Conservation (phyloP, 768 basidiomycete genomes). For the Vararia minispora region DNA sequence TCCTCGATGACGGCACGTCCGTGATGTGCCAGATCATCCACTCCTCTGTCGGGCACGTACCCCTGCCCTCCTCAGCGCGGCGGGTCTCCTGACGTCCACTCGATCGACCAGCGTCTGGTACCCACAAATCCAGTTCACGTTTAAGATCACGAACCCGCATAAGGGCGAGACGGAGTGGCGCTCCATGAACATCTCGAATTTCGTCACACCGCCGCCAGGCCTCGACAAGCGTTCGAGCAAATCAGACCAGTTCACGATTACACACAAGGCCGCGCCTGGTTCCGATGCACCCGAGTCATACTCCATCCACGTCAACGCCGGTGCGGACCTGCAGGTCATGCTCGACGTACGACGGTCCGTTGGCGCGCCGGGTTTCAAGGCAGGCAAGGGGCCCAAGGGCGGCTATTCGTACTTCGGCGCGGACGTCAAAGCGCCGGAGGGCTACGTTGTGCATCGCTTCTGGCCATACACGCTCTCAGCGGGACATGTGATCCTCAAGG, state of each 20-base stretch:
- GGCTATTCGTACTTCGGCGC: constrained; percentile 84
- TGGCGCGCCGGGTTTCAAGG: constrained; percentile 76
- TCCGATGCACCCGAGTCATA: constrained; percentile 67
- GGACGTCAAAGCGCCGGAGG: constrained; percentile 57
- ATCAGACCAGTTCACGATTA: constrained; percentile 75
- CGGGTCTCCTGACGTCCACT: constrained; percentile 4
- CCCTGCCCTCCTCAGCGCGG: constrained; percentile 5
- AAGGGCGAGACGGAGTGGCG: constrained; percentile 74
- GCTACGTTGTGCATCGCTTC: constrained; percentile 85
- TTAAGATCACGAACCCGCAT: constrained; percentile 74
- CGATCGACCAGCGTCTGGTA: constrained; percentile 64
- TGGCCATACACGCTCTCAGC: constrained; percentile 61
- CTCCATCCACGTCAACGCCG: constrained; percentile 67
- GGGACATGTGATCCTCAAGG: constrained; percentile 61
- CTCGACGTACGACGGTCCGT: constrained; percentile 62
- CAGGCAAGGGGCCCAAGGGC: constrained; percentile 80
- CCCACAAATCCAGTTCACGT: constrained; percentile 89
- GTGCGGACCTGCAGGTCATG: constrained; percentile 69
- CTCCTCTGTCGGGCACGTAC: constrained; percentile 74
- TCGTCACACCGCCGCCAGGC: constrained; percentile 60
- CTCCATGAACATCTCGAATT: constrained; percentile 76
- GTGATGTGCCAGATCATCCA: constrained; percentile 83
- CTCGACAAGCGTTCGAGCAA: constrained; percentile 83
- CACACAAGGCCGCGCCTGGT: constrained; percentile 44
- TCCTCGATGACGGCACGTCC: constrained; percentile 67